phyloP scores from a whole-genome alignment of 176 grass and related monocot species.

The Alloteropsis semialata region DNA sequence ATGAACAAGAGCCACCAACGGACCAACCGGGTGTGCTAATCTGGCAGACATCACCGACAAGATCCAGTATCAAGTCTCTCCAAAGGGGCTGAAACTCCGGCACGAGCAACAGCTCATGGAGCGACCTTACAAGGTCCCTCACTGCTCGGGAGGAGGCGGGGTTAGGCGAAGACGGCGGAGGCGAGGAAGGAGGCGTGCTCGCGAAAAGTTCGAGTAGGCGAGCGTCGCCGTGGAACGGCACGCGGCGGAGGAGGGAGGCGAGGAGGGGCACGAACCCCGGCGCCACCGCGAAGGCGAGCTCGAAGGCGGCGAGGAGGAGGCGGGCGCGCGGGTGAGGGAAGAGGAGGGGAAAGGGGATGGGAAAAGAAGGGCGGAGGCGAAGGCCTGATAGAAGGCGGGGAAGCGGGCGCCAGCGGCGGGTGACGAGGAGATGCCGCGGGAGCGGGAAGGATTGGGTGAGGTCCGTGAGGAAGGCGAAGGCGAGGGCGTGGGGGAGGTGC shows the following conservation, averaged over 20 bases:
- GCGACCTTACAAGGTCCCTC: slow-evolving; percentile 70
- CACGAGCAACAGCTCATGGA: slow-evolving; percentile 66
- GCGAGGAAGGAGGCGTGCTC: slow-evolving; percentile 21
- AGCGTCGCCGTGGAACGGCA: slow-evolving; percentile 34
- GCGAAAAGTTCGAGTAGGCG: slow-evolving; percentile 19
- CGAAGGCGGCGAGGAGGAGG: slow-evolving; percentile 39
- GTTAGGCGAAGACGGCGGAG: no score
- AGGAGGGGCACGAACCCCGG: slow-evolving; percentile 42
- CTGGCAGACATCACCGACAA: slow-evolving; percentile 15
- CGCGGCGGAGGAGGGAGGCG: slow-evolving; percentile 50
- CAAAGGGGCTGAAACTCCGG: slow-evolving; percentile 71
- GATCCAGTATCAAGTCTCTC: slow-evolving; percentile 40
- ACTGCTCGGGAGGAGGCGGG: no score
- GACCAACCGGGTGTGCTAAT: slow-evolving; percentile 41
- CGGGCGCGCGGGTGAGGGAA: slow-evolving; percentile 46
- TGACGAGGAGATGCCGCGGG: slow-evolving; percentile 30
- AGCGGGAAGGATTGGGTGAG: slow-evolving; percentile 30
- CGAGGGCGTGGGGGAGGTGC: slow-evolving; percentile 54
- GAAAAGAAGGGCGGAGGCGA: slow-evolving; percentile 50
- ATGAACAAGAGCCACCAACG: slow-evolving; percentile 58
- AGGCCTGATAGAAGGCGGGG: slow-evolving; percentile 54
- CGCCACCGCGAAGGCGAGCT: slow-evolving; percentile 53
- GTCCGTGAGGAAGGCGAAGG: slow-evolving; percentile 72
- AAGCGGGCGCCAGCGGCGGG: slow-evolving; percentile 49
- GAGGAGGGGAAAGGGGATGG: no score